A percentile compares a stretch with the other conserved stretches of the same genome.
Conservation (phyloP, 1,284 basidiomycete genomes). For the Mycena sp. region DNA sequence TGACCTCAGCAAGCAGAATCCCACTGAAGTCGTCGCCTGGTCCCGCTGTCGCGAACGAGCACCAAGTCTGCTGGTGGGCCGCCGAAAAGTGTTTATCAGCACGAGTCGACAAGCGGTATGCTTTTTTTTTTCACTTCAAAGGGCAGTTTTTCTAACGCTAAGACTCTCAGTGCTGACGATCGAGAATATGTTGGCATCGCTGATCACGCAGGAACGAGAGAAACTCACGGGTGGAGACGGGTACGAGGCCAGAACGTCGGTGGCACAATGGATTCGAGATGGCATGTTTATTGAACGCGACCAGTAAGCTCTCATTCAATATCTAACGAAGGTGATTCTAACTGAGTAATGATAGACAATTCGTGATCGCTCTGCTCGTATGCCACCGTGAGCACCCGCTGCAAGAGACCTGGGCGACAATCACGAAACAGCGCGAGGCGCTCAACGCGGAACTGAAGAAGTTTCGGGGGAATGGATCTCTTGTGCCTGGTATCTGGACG, state of each 20-base stretch:
- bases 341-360: not conserved
- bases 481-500: too few relatives aligned
- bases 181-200: not conserved
- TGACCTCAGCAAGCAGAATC: constrained; percentile 15
- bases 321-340: too few relatives aligned
- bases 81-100: constrained; percentile 11
- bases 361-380: not conserved
- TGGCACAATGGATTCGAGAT: constrained; percentile 15
- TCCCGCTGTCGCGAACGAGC: not conserved
- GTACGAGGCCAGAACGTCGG: not conserved
- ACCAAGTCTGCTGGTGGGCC: not conserved
- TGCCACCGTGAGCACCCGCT: constrained; percentile 6
- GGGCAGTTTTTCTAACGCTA: too few relatives aligned
- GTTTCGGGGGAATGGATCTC: constrained; percentile 3
- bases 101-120: too few relatives aligned
- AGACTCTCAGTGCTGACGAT: constrained; percentile 5
- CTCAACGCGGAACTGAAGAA: not conserved
- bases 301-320: too few relatives aligned
- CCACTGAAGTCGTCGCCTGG: constrained; percentile 5
- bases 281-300: too few relatives aligned
- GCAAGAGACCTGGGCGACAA: constrained; percentile 1
- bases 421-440: not conserved
- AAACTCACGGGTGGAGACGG: not conserved
- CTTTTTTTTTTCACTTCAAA: too few relatives aligned
- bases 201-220: too few relatives aligned